Percentiles rank a stretch among this genome's conserved stretches.
Evolutionary conservation across 805 yeast genomes (phyloP).

Genomic region (Novakomyces olei): DNA sequence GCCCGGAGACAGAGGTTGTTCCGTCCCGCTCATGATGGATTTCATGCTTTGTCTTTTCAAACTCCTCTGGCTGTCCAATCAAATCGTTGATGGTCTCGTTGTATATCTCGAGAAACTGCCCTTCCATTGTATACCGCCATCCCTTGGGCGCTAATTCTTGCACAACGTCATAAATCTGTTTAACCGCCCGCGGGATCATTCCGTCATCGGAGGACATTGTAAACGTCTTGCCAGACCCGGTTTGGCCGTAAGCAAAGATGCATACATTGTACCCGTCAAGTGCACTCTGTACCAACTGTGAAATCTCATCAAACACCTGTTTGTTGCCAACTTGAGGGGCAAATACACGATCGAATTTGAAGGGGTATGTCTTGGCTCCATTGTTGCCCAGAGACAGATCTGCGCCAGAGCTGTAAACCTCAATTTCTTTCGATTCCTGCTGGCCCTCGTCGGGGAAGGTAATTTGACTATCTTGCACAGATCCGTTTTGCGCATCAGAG

Average conservation of each 20-base stretch:
- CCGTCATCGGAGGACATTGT: constrained; percentile 67
- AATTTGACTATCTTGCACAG: constrained; percentile 12
- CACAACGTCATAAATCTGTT: constrained; percentile 42
- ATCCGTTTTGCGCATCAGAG: constrained; percentile 8
- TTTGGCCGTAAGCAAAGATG: constrained; percentile 91
- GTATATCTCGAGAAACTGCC: constrained; percentile 75
- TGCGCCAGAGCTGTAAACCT: constrained; percentile 10
- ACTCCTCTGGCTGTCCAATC: constrained; percentile 16
- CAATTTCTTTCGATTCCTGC: constrained; percentile 11
- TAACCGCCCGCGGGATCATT: constrained; percentile 55
- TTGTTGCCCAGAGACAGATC: constrained; percentile 6
- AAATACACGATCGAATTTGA: constrained; percentile 65
- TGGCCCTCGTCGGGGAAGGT: background rate
- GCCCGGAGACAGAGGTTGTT: constrained; percentile 40
- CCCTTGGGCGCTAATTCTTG: constrained; percentile 28
- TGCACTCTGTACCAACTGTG: constrained; percentile 67
- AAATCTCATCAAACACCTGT: constrained; percentile 60
- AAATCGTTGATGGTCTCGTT: constrained; percentile 64
- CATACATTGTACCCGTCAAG: constrained; percentile 81
- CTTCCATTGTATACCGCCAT: constrained; percentile 39
- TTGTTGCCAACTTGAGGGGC: constrained; percentile 28
- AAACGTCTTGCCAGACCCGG: constrained; percentile 83
- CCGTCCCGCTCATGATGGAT: constrained; percentile 41
- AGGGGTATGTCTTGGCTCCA: constrained; percentile 18
- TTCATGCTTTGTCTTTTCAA: constrained; percentile 27